Base-by-base conservation (phyloP, 805 yeast genomes). In the Ogataea nonfermentans region DNA sequence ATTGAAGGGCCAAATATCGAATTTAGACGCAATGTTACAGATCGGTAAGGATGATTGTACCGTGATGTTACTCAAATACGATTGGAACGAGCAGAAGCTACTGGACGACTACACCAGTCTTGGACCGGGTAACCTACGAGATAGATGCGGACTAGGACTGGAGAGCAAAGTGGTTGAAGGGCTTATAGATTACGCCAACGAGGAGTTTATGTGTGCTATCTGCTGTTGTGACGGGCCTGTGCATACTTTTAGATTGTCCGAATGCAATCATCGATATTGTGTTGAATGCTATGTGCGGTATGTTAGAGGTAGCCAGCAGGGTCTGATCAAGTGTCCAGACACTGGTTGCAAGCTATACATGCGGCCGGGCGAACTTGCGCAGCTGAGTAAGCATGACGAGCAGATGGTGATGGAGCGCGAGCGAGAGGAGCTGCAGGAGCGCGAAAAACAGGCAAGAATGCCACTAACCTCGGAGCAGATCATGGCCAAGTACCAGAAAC, bases 181-280 rank as follows among this genome's bases (percentile, higher is more conserved):
- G 3, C 41, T 49, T 5, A 27, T 48, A 11, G 26, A 35, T 40
- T 29, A 47, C 29, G 51, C 62, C 0, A 55, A 56, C 3, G 49
- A 35, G 3, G 61, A 54, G 9, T 76, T 69, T 47, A 45, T 57
- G 19, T 88, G 96, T 57, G 52, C 61, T 11, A 79, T 90, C n/a
- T 90, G 96, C 61, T 85, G 87, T 57, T 83, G 45, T 12, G 54
- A 52, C 40, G 61, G 42, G 51, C 71, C 30, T 2, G 39, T 64
- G 23, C 37, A 43, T 7, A 61, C 65, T 2, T 85, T 78, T 51
- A 61, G 71, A 3, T 59, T 87, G 11, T 23, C 40, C 12, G 70
- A 70, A 11, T 93, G 98, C 60, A 72, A 70, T 7, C 96, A 91
- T 59, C 67, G 65, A 36, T 84, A 68, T 50, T 93, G 99, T 57